Evolutionary conservation across 1,284 basidiomycete species (phyloP).

Genomic region (Volvariella surrecta): DNA sequence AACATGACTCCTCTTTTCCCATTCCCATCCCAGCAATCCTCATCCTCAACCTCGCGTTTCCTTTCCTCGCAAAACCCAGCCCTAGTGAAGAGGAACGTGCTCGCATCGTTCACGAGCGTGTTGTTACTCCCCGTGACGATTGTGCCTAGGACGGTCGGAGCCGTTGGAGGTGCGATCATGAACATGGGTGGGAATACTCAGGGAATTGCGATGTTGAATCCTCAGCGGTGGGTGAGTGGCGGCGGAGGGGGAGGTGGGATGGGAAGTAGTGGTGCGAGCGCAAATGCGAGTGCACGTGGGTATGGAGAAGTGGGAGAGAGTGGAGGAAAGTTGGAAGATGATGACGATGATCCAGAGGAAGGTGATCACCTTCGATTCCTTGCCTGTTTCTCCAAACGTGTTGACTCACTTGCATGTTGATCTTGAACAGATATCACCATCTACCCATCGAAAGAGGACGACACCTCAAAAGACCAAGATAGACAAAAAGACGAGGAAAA

Average conservation of each 20-base stretch:
- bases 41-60: conserved; percentile 57
- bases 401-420: not conserved
- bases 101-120: conserved; percentile 86
- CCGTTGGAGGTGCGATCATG: conserved; percentile 68
- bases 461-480: too few relatives aligned
- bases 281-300: conserved; percentile 14
- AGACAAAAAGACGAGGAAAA: conserved; percentile 32
- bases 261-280: conserved; percentile 13
- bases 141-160: conserved; percentile 81
- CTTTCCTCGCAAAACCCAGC: conserved; percentile 84
- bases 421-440: conserved; percentile 6
- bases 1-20: conserved; percentile 28
- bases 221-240: conserved; percentile 63
- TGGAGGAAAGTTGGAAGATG: conserved; percentile 53
- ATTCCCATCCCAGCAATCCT: conserved; percentile 16
- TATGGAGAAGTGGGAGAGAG: conserved; percentile 35
- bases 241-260: conserved; percentile 13
- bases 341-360: conserved; percentile 33
- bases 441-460: too few relatives aligned
- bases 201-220: conserved; percentile 82
- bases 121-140: conserved; percentile 93
- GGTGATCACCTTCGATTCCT: conserved; percentile 3
- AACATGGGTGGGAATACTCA: conserved; percentile 71
- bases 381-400: not conserved
- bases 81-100: conserved; percentile 85